Conservation (phyloP, 768 basidiomycete genomes). For the Harrya chromipes region DNA sequence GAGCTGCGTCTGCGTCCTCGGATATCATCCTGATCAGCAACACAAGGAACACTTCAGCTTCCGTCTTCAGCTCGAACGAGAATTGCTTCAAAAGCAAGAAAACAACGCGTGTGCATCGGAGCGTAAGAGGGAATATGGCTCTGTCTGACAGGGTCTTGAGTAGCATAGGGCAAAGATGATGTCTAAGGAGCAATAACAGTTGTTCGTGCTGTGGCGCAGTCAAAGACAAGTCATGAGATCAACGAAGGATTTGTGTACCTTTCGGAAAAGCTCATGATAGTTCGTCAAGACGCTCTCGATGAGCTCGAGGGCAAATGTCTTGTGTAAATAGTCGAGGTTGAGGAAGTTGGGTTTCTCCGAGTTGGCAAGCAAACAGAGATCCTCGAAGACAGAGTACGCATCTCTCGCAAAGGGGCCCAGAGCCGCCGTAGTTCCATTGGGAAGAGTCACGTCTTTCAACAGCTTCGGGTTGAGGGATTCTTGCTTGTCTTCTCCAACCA, state of each 20-base stretch:
- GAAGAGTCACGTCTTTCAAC: conserved; percentile 50
- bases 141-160: conserved; percentile 82
- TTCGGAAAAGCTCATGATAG: conserved; percentile 80
- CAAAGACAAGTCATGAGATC: background rate
- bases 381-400: conserved; percentile 86
- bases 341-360: conserved; percentile 79
- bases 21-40: conserved; percentile 63
- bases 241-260: conserved; percentile 43
- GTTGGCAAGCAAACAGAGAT: conserved; percentile 86
- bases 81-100: conserved; percentile 94
- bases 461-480: conserved; percentile 24
- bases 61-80: conserved; percentile 71
- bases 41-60: conserved; percentile 84
- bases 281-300: conserved; percentile 96
- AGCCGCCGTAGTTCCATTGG: conserved; percentile 60
- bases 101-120: conserved; percentile 90
- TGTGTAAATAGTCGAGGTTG: conserved; percentile 76
- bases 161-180: conserved; percentile 87
- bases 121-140: conserved; percentile 80
- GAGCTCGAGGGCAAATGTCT: conserved; percentile 95
- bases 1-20: conserved; percentile 43
- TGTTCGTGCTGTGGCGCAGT: conserved; percentile 61
- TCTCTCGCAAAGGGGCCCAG: conserved; percentile 80
- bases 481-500: conserved; percentile 69
- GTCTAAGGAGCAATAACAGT: conserved; percentile 79